Conservation (phyloP, 2,329 filamentous ascomycete species). For the Huntiella moniliformis region DNA sequence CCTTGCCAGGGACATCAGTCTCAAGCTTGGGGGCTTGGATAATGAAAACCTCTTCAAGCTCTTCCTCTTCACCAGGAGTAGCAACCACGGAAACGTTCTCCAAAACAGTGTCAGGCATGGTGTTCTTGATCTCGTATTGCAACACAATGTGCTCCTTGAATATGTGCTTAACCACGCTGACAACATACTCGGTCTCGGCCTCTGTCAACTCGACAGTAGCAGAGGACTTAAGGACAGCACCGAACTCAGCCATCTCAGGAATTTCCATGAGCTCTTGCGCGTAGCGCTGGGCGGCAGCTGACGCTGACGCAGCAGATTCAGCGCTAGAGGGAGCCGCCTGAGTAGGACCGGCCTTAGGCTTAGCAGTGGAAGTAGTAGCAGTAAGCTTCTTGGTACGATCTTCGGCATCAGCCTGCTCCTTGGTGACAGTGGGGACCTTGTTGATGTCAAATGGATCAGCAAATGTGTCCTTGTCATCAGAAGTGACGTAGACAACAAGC, state of each 20-base stretch:
- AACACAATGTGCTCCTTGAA: conserved; percentile 95
- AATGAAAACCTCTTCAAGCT: conserved; percentile 81
- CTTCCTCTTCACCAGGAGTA: conserved; percentile 62
- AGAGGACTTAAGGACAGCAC: conserved; percentile 81
- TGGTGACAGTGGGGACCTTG: conserved; percentile 78
- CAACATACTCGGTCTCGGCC: conserved; percentile 93
- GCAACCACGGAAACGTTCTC: conserved; percentile 76
- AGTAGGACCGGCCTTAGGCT: conserved; percentile 54
- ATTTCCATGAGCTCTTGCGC: conserved; percentile 73
- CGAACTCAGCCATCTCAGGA: conserved; percentile 80
- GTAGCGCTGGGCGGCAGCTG: conserved; percentile 72
- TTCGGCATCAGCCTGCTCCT: conserved; percentile 89
- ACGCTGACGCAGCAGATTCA: conserved; percentile 57
- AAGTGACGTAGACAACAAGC: conserved; percentile 91
- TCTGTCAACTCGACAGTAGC: conserved; percentile 76
- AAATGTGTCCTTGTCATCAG: conserved; percentile 74
- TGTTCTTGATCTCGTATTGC: conserved; percentile 97
- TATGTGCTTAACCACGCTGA: conserved; percentile 83
- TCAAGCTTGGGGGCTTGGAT: conserved; percentile 68
- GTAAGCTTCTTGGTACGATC: conserved; percentile 96
- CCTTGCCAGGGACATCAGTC: conserved; percentile 74
- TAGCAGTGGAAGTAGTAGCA: conserved; percentile 77
- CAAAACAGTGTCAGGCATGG: conserved; percentile 71
- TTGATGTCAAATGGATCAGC: conserved; percentile 74
- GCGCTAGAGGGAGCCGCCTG: conserved; percentile 52